A percentile compares a stretch with the other conserved stretches of the same genome.
Conservation (phyloP, 768 basidiomycete species). For the Naematelia encephala region DNA sequence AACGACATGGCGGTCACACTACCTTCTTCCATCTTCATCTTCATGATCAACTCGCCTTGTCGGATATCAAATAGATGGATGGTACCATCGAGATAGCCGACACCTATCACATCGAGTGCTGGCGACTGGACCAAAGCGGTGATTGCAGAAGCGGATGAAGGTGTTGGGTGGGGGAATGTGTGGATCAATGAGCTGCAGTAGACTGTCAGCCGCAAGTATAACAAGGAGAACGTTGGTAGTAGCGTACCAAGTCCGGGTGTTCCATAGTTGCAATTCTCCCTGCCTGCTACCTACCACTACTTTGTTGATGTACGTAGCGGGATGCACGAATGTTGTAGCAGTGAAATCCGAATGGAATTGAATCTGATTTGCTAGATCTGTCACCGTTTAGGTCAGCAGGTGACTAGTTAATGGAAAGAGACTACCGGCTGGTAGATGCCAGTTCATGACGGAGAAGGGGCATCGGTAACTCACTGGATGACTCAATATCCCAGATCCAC, state of each 20-base stretch:
- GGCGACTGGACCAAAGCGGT: conserved; percentile 84
- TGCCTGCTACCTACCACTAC: conserved; percentile 76
- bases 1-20: conserved; percentile 73
- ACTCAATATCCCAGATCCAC: conserved; percentile 69
- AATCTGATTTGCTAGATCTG: conserved; percentile 66
- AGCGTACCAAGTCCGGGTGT: conserved; percentile 73
- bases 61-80: conserved; percentile 86
- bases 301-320: conserved; percentile 96
- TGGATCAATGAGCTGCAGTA: conserved; percentile 71
- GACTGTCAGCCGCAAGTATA: background rate
- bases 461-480: conserved; percentile 59
- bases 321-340: conserved; percentile 81
- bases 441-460: too few relatives aligned
- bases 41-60: conserved; percentile 80
- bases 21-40: conserved; percentile 87
- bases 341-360: conserved; percentile 79
- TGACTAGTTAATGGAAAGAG: background rate
- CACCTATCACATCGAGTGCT: conserved; percentile 91
- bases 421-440: too few relatives aligned
- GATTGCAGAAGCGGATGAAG: conserved; percentile 55
- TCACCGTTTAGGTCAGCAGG: conserved; percentile 10
- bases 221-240: conserved; percentile 3
- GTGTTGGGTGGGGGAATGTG: conserved; percentile 64
- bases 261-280: conserved; percentile 89
- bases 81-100: conserved; percentile 83